Evolutionary conservation across 202 grass and related monocot genomes (phyloP), one percentile per base, ranked within the genome.

Genomic region (Setaria italica): DNA sequence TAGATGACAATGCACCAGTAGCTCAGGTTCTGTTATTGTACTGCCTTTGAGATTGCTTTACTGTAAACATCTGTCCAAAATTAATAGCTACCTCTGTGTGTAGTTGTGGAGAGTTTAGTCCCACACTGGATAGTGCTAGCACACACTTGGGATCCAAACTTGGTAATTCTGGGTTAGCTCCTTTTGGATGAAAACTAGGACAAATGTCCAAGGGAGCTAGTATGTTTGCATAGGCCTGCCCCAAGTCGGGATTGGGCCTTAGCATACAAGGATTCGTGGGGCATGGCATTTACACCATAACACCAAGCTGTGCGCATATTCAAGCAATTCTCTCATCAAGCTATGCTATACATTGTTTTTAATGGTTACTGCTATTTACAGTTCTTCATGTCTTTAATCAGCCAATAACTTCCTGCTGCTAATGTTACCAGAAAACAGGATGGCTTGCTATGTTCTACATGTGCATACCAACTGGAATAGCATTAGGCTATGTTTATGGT

Each of bases 381-480:
- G 39, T 81, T 62, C 65, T 7, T 81, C 34, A 4, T 47, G n/a
- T 80, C 33, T 75, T 68, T 37, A 71, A n/a, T 78, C 59, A 78
- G 67, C 45, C 35, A 29, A 66, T 53, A 66, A 71, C 58, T 90
- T 75, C 20, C 80, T 89, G 19, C 82, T 88, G 37, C 70, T 62
- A 85, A 62, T 68, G 79, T 78, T 73, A 74, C 72, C 91, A 99
- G 97, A 99, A 99, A 99, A 99, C 97, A 64, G 85, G 83, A 82
- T 99, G 97, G 97, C 93, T 99, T 79, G 87, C 92, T 81, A 80
- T 94, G 86, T 99, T 99, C 88, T 99, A 99, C 90, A 99, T 99
- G 97, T 99, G 97, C 78, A 99, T 99, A 93, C 97, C 97, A 62
- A 91, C 94, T 87, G 97, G 97, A 71, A 90, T 99, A 83, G 97